Base-by-base conservation (phyloP, 176 grass and related monocot species). In the Dactylis glomerata region DNA sequence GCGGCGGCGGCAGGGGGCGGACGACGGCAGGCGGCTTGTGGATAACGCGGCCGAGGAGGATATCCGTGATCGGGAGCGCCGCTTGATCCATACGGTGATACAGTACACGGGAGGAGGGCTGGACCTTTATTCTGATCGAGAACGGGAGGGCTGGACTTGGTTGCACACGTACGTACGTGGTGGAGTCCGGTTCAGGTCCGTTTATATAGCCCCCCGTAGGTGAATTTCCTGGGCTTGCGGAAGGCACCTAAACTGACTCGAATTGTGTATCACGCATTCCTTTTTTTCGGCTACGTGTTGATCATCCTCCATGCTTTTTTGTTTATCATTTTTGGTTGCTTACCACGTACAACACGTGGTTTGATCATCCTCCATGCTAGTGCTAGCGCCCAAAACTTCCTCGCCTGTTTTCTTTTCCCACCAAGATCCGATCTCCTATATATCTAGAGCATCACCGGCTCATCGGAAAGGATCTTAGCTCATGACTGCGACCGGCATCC, bases 71-170 rank as follows among this genome's bases (percentile, higher is more conserved):
- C 12, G 38, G 68, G 0, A 72, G 68, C 68, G 40, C 14, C 2
- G 23, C 68, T 17, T 72, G 68, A 45, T 44, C 68, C 68, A 72
- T 72, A 46, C 68, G 40, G n/a, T n/a, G n/a, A n/a, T n/a, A n/a
- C n/a, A n/a, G n/a, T n/a, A n/a, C n/a, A n/a, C n/a, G n/a, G n/a
- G n/a, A n/a, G 66, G 20, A 30, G 58, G 10, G 0, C 13, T 69
- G 66, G 36, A 41, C n/a, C n/a, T n/a, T n/a, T n/a, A n/a, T n/a
- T n/a, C n/a, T n/a, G n/a, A n/a, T n/a, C n/a, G n/a, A n/a, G n/a
- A n/a, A n/a, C n/a, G 40, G 66, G 20, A 30, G 58, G 10, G 0
- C 13, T 69, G 66, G 36, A 41, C n/a, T 57, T 57, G 55, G 55
- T 11, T 57, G 20, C 49, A 20, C 17, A 6, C 13, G 19, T 11